Base-by-base conservation (phyloP, 2,329 filamentous ascomycete species). In the Alternaria burnsii region DNA sequence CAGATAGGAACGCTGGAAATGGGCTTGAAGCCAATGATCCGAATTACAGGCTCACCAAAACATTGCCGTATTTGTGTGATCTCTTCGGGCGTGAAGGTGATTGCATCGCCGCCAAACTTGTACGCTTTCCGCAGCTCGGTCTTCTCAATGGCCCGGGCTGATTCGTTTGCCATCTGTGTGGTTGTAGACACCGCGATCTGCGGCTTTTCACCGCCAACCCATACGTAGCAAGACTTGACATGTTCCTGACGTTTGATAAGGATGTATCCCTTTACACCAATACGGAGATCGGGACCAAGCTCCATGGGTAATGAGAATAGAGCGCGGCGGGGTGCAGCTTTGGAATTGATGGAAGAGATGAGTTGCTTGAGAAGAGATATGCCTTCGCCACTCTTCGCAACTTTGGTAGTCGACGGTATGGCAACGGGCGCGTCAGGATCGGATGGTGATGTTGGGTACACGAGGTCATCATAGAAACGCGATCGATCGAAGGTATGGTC, bases 381-480 rank as follows among this genome's bases (percentile, higher is more conserved):
- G 0, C 93, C 94, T 74, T 93, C 90, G 2, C 88, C 87, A 7
- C 87, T 89, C 58, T 89, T 88, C 5, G 89, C 88, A 1, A 88
- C 83, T 48, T 89, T 87, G 47, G 90, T 84, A 38, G 73, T 86
- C 72, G 56, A 81, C 9, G 78, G 81, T 10, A 87, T 77, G 38
- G 86, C 82, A 8, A 83, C 80, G 11, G 87, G 85, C 4, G 87
- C 88, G 66, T 91, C 90, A 58, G 92, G 91, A 46, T 92, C 88
- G 11, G 85, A 82, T 9, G 76, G 68, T 4, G 91, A 87, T 5
- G 83, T 86, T 59, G 89, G 91, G 79, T 98, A 98, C 61, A 98
- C 90, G 50, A 99, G 95, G 74, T 97, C 93, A 79, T 98, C 92
- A 78, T 97, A 99, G 78, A 99, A 99, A 59, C 91, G 94, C 58